Evolutionary conservation across 73 alveolate species (phyloP).

Genomic region (Urostyla sp.): DNA sequence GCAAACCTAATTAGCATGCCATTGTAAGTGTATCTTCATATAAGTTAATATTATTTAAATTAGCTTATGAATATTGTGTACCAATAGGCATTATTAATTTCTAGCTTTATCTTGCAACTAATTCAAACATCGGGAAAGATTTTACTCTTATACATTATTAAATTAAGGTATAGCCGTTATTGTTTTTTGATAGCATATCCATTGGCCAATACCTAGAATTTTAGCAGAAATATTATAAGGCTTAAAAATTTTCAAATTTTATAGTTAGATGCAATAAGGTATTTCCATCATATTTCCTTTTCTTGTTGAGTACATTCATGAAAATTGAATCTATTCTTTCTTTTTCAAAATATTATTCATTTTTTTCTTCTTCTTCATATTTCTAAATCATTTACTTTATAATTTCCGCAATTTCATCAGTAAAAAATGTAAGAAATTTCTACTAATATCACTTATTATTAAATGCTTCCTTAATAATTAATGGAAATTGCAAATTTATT

Average conservation of each 20-base stretch:
- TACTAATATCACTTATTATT: not conserved
- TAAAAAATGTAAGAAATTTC: slow-evolving; percentile 44
- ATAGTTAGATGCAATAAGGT: slow-evolving; percentile 11
- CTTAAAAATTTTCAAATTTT: slow-evolving; percentile 15
- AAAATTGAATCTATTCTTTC: not conserved
- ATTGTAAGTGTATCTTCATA: slow-evolving; percentile 44
- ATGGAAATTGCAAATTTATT: not conserved
- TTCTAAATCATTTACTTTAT: not conserved
- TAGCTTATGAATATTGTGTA: slow-evolving; percentile 2
- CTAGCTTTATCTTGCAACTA: slow-evolving; percentile 18
- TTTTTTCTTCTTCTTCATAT: not conserved
- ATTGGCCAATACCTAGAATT: not conserved
- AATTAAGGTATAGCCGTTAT: slow-evolving; percentile 33
- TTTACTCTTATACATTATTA: slow-evolving; percentile 8
- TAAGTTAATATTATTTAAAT: slow-evolving; percentile 12
- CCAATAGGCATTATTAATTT: slow-evolving; percentile 28
- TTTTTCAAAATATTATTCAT: not conserved
- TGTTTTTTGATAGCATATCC: slow-evolving; percentile 13
- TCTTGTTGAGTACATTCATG: slow-evolving; percentile 16
- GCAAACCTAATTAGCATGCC: not conserved
- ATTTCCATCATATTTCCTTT: slow-evolving; percentile 50
- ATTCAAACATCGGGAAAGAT: not conserved
- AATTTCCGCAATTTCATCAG: not conserved
- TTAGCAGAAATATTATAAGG: slow-evolving; percentile 2
- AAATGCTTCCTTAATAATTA: not conserved